Evolutionary conservation across 345 rosid genomes (phyloP).

Genomic region (Eucalyptus curtisii): DNA sequence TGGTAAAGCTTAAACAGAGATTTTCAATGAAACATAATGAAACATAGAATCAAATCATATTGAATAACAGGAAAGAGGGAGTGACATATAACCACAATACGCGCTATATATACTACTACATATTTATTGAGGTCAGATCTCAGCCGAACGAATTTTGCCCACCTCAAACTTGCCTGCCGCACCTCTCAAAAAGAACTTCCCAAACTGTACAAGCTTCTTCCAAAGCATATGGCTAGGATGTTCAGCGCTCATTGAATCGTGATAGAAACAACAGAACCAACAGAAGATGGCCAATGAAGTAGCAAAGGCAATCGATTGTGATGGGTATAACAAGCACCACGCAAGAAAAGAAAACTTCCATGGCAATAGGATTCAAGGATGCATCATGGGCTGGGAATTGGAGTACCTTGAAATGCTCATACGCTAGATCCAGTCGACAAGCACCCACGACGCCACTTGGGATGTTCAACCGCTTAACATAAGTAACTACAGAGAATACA

Average conservation of each 20-base stretch:
- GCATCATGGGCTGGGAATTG: not conserved
- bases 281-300: not conserved
- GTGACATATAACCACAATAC: not conserved
- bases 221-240: not conserved
- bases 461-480: constrained; percentile 76
- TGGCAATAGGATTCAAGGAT: not conserved
- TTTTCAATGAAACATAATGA: not conserved
- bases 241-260: not conserved
- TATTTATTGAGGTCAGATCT: not conserved
- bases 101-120: not conserved
- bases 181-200: not conserved
- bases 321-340: not conserved
- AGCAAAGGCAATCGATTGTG: too few relatives aligned
- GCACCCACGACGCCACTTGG: constrained; percentile 97
- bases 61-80: not conserved
- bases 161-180: not conserved
- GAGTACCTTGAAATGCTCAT: constrained; percentile 91
- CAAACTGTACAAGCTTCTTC: not conserved
- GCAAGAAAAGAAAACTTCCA: not conserved
- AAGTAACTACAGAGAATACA: constrained; percentile 38
- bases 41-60: not conserved
- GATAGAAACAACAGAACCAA: not conserved
- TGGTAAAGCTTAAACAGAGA: not conserved
- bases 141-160: not conserved
- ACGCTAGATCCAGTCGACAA: constrained; percentile 97